Base-by-base conservation (phyloP, 306 rosid species). In the Geum urbanum region DNA sequence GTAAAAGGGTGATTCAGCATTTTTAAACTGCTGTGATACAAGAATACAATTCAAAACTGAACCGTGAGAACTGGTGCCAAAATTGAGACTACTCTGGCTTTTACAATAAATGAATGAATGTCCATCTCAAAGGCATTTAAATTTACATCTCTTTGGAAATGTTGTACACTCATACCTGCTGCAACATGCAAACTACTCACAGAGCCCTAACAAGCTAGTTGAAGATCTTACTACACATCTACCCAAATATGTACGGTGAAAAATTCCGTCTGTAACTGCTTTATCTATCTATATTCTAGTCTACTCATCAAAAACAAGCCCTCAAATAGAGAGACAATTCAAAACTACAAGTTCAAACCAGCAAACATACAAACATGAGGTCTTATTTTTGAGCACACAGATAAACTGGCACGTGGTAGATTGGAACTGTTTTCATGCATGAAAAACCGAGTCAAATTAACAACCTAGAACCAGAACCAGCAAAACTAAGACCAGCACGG, bases 401-500 rank as follows among this genome's bases (percentile, higher is more conserved):
- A 69, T 40, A n/a, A 57, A 61, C 61, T 71, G 32, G 75, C 78
- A 72, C 67, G 18, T 24, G 24, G 54, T 64, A 56, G 50, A 61
- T 49, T 73, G 70, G 46, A 69, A 64, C 63, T 32, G 53, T 77
- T 74, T 78, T 66, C 45, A 78, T 78, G 39, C 69, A 71, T 57
- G 9, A 67, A 61, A 68, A 78, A 73, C 73, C 77, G 73, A 83
- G 51, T 77, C 76, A 70, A 63, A 77, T n/a, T 67, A 27, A 58
- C 78, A 56, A 54, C 76, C 74, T 76, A 70, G 48, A 70, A 65
- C 70, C 72, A 73, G 75, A 73, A 79, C 83, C 77, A 66, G 63
- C 12, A 72, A 73, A 70, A 79, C 71, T 69, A 80, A 63, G 72
- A 66, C 66, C 27, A 77, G 70, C 74, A 69, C 78, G 75, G 67